Evolutionary conservation across 2,329 filamentous ascomycete species (phyloP).

Genomic region (Exophiala phaeomuriformis): DNA sequence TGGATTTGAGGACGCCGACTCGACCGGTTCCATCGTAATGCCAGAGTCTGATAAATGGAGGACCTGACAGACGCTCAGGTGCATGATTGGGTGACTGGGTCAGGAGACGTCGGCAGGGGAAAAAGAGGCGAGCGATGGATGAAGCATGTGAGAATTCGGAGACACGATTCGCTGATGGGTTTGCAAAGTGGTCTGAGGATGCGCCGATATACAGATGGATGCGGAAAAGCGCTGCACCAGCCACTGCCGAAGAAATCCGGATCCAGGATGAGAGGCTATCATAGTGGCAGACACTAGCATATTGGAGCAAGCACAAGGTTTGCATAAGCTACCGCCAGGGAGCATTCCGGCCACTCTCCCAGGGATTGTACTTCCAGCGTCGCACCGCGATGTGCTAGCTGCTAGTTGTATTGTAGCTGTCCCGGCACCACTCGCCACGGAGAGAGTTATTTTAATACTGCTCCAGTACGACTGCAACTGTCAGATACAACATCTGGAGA

Average conservation of each 20-base stretch:
- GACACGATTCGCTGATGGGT: not conserved
- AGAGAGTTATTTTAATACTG: no score
- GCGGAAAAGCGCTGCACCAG: not conserved
- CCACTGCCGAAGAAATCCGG: not conserved
- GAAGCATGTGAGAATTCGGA: not conserved
- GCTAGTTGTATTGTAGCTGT: no score
- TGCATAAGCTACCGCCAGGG: no score
- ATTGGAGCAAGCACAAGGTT: no score
- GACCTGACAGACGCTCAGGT: not conserved
- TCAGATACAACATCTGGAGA: no score
- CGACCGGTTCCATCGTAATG: not conserved
- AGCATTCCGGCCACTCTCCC: no score
- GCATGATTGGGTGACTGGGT: not conserved
- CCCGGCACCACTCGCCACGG: no score
- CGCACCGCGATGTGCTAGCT: no score
- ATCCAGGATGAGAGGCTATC: not conserved
- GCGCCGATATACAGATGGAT: not conserved
- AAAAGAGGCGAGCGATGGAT: not conserved
- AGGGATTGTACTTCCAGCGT: no score
- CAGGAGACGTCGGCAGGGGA: not conserved
- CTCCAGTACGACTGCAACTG: no score
- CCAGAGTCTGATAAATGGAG: not conserved
- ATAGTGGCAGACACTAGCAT: no score
- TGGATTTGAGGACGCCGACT: not conserved
- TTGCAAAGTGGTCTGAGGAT: not conserved